Evolutionary conservation across 305 asterid species (phyloP).

Genomic region (Petunia hybrid): DNA sequence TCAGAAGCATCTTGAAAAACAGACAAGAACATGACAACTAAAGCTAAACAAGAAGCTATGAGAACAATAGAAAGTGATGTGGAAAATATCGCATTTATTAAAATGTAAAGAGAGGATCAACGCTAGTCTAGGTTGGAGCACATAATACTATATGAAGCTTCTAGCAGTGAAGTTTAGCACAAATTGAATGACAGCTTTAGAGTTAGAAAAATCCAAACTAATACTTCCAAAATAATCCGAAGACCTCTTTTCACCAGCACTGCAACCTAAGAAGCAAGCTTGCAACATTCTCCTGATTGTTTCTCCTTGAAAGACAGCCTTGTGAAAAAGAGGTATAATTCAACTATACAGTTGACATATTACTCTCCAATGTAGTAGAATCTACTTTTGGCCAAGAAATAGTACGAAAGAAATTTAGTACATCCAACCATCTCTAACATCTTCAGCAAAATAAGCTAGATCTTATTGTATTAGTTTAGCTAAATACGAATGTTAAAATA

Average conservation of each 20-base stretch:
- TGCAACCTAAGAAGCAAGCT: not conserved
- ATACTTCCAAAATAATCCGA: not conserved
- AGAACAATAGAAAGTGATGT: not conserved
- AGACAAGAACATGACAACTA: not conserved
- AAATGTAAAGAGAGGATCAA: not conserved
- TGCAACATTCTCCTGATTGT: not conserved
- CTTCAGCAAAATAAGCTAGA: not conserved
- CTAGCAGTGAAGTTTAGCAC: not conserved
- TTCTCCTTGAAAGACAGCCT: not conserved
- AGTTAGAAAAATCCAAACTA: not conserved
- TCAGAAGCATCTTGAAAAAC: not conserved
- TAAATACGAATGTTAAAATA: not conserved
- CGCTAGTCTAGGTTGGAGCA: not conserved
- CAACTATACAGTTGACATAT: not conserved
- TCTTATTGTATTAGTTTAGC: not conserved
- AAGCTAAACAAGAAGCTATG: not conserved
- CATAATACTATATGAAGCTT: not conserved
- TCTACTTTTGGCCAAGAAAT: constrained; percentile 6
- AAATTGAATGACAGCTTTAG: not conserved
- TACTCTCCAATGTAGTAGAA: not conserved
- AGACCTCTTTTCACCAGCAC: not conserved
- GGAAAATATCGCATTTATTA: not conserved
- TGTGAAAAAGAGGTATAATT: not conserved
- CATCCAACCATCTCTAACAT: not conserved
- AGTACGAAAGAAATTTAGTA: not conserved